Base-by-base conservation (phyloP, 1,139 yeast species). In the Kluyveromyces sp. region DNA sequence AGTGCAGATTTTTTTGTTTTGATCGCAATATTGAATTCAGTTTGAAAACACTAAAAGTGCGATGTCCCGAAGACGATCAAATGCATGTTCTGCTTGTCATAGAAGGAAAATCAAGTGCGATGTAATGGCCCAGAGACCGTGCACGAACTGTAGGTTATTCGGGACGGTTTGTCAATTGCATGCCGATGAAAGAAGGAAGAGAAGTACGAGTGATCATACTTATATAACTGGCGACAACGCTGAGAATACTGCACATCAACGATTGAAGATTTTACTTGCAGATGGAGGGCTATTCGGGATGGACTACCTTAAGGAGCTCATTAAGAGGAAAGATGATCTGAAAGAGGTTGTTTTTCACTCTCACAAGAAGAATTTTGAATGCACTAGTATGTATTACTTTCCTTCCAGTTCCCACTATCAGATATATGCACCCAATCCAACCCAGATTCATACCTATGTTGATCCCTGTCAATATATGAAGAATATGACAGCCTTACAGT, bases 61-160 rank as follows among this genome's bases (percentile, higher is more conserved):
- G 21, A 15, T 15, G 21, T 15, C 21, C 21, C 21, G 21, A 15
- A 15, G 21, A 15, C 21, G 21, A 15, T 15, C 39, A 6, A 36
- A 36, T 36, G 39, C 39, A 7, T 36, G 39, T 28, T 36, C 39
- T 36, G 39, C 39, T 36, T 36, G 39, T 25, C 39, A 36, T 10
- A 36, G 25, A 25, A 15, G 39, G 3, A 36, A 36, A 3, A 36
- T 36, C 25, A 36, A 36, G n/a, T 36, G 39, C n/a, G 39, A 36
- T 25, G 15, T n/a, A 15, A n/a, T 28, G 8, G 25, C 39, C 39
- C 25, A 25, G n/a, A 21, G 27, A 10, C 39, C 39, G 27, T 36
- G 39, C 25, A 36, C 39, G 28, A 36, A 25, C n/a, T 36, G 39
- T 25, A n/a, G 39, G 29, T 6, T 36, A 25, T 10, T 36, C 25